Base-by-base conservation (phyloP, 2,329 filamentous ascomycete genomes). In the Fusarium albosuccineum region DNA sequence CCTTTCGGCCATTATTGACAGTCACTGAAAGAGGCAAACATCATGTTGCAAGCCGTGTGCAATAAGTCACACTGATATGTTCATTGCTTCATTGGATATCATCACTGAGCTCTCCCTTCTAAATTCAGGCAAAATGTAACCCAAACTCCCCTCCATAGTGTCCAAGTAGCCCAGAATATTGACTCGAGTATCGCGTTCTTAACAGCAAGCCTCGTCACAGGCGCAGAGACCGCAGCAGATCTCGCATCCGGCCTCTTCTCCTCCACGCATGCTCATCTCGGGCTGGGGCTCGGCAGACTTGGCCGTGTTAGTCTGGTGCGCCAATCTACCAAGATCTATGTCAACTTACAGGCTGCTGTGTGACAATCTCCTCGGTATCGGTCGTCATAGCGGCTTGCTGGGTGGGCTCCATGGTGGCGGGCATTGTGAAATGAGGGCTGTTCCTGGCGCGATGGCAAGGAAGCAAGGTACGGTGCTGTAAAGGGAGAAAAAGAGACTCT, bases 201-300 rank as follows among this genome's bases (percentile, higher is more conserved):
- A 82, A 73, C 81, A 82, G 75, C 81, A 82, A 22, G 70, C 72
- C 67, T 82, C 81, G 1, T 82, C 72, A 68, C 81, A 82, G 51
- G 73, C 80, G 72, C 81, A 82, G 61, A 82, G 78, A 59, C 81
- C 81, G 61, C 81, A 82, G 76, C 81, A 82, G 62, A 82, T 71
- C 70, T 82, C 81, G 60, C 81, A 82, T 37, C 81, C 81, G 36
- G 79, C 81, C 63, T 82, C 81, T 66, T 82, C 81, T 67, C 81
- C 81, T 70, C 81, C 81, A 41, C 80, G 78, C 57, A 82, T 76
- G 63, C 71, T 74, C 76, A 82, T 80, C 34, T 82, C 77, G 56
- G 80, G 79, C 61, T 81, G 79, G 53, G 81, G 81, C 69, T 82
- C 79, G 39, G 74, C 62, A 50, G 74, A 39, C 79, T 81, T 62